A percentile compares a stretch with the other conserved stretches of the same genome.
Evolutionary conservation across 192 early-diverging fungal genomes (phyloP).

Genomic region (Coemansia sp.): DNA sequence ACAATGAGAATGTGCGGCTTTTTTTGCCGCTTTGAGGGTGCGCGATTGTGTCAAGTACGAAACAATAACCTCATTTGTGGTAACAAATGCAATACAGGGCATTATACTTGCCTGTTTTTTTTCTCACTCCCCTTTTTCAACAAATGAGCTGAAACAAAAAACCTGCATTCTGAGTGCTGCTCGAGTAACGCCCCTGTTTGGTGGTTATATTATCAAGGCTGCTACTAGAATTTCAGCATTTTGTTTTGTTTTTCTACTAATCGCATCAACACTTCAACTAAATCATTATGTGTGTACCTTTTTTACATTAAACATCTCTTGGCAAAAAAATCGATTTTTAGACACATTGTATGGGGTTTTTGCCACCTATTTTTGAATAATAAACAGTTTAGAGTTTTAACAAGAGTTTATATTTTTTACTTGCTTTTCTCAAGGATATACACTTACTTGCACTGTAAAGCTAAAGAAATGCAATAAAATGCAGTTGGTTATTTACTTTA

Average conservation of each 20-base stretch:
- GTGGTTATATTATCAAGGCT: background rate
- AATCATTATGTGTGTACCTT: background rate
- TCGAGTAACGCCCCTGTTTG: background rate
- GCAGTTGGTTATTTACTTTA: too few relatives aligned
- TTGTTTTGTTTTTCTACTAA: background rate
- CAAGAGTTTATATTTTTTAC: too few relatives aligned
- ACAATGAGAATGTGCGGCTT: background rate
- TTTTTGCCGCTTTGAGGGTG: background rate
- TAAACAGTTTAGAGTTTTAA: too few relatives aligned
- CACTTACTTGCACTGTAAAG: too few relatives aligned
- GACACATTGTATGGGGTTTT: too few relatives aligned
- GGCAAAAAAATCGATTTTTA: too few relatives aligned
- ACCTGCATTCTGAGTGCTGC: background rate
- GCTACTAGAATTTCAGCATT: background rate
- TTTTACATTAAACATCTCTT: too few relatives aligned
- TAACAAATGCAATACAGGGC: background rate
- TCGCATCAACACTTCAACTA: background rate
- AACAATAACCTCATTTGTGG: background rate
- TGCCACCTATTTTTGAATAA: too few relatives aligned
- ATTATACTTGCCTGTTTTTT: background rate
- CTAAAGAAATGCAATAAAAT: too few relatives aligned
- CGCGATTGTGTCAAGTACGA: background rate
- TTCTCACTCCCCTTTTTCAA: background rate
- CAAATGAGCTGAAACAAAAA: background rate
- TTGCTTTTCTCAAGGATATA: too few relatives aligned